phyloP scores from a whole-genome alignment of 2,329 filamentous ascomycete species.

The Pyrenophora teres region DNA sequence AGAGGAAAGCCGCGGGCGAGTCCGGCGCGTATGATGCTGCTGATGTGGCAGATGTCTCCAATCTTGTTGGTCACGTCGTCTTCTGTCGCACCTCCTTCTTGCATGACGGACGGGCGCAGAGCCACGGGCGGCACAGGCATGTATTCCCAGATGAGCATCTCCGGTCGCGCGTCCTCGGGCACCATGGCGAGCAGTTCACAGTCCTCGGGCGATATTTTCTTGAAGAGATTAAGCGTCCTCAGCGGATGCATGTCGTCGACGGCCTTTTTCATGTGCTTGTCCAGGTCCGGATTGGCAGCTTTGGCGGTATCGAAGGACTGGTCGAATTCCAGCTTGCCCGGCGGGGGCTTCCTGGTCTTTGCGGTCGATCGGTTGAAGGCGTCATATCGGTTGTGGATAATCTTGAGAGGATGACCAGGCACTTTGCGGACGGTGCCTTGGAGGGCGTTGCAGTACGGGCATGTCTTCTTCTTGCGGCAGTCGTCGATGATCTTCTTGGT shows the following conservation, averaged over 20 bases:
- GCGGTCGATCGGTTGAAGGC: constrained; percentile 88
- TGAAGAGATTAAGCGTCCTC: constrained; percentile 87
- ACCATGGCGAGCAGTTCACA: constrained; percentile 91
- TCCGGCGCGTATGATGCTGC: constrained; percentile 81
- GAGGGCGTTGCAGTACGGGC: constrained; percentile 77
- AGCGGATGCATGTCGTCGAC: constrained; percentile 94
- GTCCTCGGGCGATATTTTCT: constrained; percentile 80
- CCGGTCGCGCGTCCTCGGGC: constrained; percentile 82
- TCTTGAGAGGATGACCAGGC: constrained; percentile 79
- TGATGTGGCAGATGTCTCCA: constrained; percentile 94
- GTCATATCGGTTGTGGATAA: constrained; percentile 90
- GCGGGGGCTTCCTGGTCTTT: constrained; percentile 79
- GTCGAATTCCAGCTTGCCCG: constrained; percentile 83
- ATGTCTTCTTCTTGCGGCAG: constrained; percentile 83
- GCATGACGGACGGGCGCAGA: constrained; percentile 89
- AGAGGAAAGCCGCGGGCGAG: constrained; percentile 82
- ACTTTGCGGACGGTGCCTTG: constrained; percentile 94
- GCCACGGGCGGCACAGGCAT: constrained; percentile 92
- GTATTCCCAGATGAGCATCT: constrained; percentile 98
- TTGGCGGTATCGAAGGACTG: constrained; percentile 81
- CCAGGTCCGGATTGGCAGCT: constrained; percentile 77
- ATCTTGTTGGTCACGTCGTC: constrained; percentile 96
- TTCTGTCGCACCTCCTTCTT: constrained; percentile 91
- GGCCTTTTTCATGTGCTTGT: constrained; percentile 88
- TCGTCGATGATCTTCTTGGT: constrained; percentile 87